Percentiles rank a stretch among this genome's conserved stretches.
Evolutionary conservation across 768 basidiomycete genomes (phyloP).

Genomic region (Boletus pseudopeckii): DNA sequence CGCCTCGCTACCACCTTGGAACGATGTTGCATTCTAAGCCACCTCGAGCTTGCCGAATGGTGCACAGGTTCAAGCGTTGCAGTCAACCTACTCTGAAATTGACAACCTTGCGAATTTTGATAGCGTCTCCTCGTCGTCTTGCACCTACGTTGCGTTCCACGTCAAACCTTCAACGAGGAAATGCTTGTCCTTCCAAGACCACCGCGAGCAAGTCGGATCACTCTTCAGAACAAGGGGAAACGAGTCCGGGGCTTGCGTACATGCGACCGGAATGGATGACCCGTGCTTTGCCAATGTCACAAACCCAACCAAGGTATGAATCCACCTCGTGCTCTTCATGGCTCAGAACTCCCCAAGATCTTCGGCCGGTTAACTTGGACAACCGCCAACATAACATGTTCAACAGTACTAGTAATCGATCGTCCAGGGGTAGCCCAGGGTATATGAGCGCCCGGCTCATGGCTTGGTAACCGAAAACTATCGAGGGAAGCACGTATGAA

Average conservation of each 20-base stretch:
- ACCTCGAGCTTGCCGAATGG: no score
- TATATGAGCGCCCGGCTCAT: slow-evolving; percentile 1
- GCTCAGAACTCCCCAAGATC: not conserved
- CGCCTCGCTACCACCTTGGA: not conserved
- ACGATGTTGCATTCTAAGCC: not conserved
- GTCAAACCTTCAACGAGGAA: not conserved
- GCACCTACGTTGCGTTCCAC: not conserved
- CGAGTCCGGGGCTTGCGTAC: not conserved
- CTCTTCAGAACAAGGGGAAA: not conserved
- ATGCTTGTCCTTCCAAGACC: not conserved
- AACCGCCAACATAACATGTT: not conserved
- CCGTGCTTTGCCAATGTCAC: not conserved
- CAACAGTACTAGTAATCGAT: not conserved
- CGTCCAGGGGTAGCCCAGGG: not conserved
- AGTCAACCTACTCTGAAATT: not conserved
- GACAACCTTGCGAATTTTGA: not conserved
- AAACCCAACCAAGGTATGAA: not conserved
- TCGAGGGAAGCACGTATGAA: not conserved
- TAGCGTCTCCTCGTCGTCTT: not conserved
- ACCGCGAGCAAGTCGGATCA: not conserved
- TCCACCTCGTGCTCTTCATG: not conserved
- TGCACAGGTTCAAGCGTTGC: no score
- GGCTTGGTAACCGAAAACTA: slow-evolving; percentile 9
- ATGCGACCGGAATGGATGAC: not conserved
- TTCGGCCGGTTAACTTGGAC: not conserved